Evolutionary conservation across 2,329 filamentous ascomycete genomes (phyloP), one percentile per base, ranked within the genome.

Genomic region (Penicillium palitans): DNA sequence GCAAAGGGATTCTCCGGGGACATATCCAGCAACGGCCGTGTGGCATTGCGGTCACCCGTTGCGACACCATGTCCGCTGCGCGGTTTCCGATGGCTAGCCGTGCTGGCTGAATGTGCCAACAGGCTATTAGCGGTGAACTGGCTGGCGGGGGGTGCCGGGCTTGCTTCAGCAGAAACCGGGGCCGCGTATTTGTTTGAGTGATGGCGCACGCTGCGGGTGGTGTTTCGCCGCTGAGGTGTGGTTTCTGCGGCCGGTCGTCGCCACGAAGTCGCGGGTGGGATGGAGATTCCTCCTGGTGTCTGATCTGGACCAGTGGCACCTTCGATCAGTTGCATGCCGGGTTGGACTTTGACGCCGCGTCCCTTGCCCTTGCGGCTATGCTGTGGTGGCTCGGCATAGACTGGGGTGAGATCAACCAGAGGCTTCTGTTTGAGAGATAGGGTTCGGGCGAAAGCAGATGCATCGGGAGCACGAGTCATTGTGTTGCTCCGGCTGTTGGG

Each of bases 341-440:
- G 67, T 24, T 74, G 73, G n/a, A 71, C 87, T 80, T 19, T 64
- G 9, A 78, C 68, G n/a, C 73, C 75, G 48, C 71, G 69, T 4
- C 72, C 74, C 52, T 72, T 75, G 8, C 71, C 73, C 50, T 72
- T 75, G 29, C 68, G 67, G 6, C 57, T 60, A 58, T 76, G 71
- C 40, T 74, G 72, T 2, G 87, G 87, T 7, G 87, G 81, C 61
- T 89, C 87, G 50, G 82, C 80, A 68, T 87, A 89, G 49, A 80
- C 79, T 0, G 86, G 85, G 0, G 86, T 87, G 41, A 91, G 80
- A 67, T 90, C 89, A 31, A 92, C 75, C 6, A 92, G 79, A 1
- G 89, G 88, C 61, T 85, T 76, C 25, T 73, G 70, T 6, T 67
- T 71, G 51, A 72, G 64, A 2, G 83, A 83, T n/a, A 72, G 73